Percentiles rank a stretch among this genome's conserved stretches.
Conservation (phyloP, 169 alveolate genomes). For the Plasmodium coatneyi region DNA sequence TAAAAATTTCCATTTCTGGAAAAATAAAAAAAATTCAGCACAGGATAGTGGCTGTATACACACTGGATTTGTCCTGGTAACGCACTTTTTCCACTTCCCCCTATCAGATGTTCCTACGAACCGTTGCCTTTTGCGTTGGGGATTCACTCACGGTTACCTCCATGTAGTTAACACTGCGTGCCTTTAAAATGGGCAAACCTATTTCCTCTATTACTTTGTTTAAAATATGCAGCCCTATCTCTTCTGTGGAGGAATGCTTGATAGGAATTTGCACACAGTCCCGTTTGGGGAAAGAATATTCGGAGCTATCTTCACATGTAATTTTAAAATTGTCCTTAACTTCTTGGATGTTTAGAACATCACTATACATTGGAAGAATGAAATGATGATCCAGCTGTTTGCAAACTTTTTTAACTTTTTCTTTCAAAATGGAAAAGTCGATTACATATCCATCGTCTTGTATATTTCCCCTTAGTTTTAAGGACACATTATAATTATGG, state of each 20-base stretch:
- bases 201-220: conserved; percentile 50
- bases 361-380: conserved; percentile 65
- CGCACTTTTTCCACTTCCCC: not conserved
- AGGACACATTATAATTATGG: conserved; percentile 72
- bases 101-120: conserved; percentile 14
- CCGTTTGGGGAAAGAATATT: conserved; percentile 57
- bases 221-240: conserved; percentile 46
- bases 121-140: conserved; percentile 61
- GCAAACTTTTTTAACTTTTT: conserved; percentile 33
- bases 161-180: conserved; percentile 24
- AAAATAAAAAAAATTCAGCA: not conserved
- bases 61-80: not conserved
- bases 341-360: conserved; percentile 64
- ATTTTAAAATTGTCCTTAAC: conserved; percentile 37
- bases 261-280: conserved; percentile 69
- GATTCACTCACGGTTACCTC: conserved; percentile 68
- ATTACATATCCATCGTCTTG: conserved; percentile 72
- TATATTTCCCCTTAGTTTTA: conserved; percentile 62
- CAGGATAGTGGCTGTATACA: not conserved
- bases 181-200: conserved; percentile 27
- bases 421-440: conserved; percentile 67
- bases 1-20: not conserved
- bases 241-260: conserved; percentile 74
- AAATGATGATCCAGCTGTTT: conserved; percentile 62
- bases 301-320: conserved; percentile 70